phyloP scores from a whole-genome alignment of 1,284 basidiomycete genomes.

The Kalmanozyma brasiliensis region DNA sequence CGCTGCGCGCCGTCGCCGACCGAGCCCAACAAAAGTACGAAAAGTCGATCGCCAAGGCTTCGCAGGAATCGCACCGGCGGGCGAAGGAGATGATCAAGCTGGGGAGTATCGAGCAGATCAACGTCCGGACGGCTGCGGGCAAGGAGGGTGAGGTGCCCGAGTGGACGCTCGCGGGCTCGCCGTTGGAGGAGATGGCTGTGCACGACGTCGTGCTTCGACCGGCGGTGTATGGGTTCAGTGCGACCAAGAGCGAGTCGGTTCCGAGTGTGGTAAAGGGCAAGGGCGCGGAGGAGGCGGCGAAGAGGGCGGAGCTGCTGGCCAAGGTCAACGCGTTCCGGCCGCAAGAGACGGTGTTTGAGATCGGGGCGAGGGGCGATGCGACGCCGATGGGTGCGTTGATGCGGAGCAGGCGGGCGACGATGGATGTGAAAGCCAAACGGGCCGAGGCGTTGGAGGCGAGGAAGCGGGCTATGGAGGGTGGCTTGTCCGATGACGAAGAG shows the following conservation, averaged over 20 bases:
- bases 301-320: conserved; percentile 77
- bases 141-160: conserved; percentile 44
- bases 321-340: conserved; percentile 85
- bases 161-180: conserved; percentile 75
- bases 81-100: conserved; percentile 85
- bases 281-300: conserved; percentile 71
- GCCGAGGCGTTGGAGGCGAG: conserved; percentile 47
- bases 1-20: conserved; percentile 85
- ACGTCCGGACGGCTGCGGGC: conserved; percentile 33
- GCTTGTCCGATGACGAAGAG: conserved; percentile 18
- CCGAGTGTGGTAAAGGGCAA: conserved; percentile 19
- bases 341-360: conserved; percentile 89
- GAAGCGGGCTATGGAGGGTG: conserved; percentile 60
- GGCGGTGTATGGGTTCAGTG: conserved; percentile 44
- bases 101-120: conserved; percentile 54
- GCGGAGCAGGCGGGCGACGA: conserved; percentile 84
- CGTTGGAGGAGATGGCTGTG: conserved; percentile 75
- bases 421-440: conserved; percentile 73
- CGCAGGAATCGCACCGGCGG: conserved; percentile 82
- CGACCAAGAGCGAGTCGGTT: conserved; percentile 4
- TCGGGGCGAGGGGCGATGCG: conserved; percentile 79
- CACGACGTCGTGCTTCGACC: conserved; percentile 74
- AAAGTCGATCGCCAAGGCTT: conserved; percentile 89
- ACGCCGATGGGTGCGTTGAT: conserved; percentile 73
- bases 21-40: conserved; percentile 95